Percentiles rank a stretch among this genome's conserved stretches.
Conservation (phyloP, 1,284 basidiomycete genomes). For the Coniferiporia weirii region DNA sequence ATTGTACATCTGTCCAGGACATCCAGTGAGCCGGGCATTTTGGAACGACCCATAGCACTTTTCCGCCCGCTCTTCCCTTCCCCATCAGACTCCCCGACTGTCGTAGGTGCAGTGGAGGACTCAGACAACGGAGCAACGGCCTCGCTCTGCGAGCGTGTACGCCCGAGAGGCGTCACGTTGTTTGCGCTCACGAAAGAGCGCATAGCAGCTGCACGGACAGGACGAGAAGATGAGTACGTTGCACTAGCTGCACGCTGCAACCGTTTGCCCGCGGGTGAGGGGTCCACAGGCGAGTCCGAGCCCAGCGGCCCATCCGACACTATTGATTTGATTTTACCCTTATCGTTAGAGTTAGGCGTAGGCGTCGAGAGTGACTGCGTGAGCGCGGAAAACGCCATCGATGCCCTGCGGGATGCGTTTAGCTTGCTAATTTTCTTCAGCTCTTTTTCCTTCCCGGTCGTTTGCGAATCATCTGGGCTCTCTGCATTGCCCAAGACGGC, state of each 20-base stretch:
- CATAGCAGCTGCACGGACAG: slow-evolving; percentile 8
- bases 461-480: background rate
- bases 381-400: slow-evolving; percentile 47
- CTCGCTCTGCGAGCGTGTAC: slow-evolving; percentile 3
- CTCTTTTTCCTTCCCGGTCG: background rate
- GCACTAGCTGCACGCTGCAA: background rate
- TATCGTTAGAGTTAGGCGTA: slow-evolving; percentile 32
- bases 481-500: background rate
- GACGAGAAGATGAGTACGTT: slow-evolving; percentile 6
- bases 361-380: slow-evolving; percentile 34
- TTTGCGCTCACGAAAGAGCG: slow-evolving; percentile 2
- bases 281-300: background rate
- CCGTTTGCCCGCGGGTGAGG: background rate
- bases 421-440: slow-evolving; percentile 22
- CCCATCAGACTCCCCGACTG: slow-evolving; percentile 4
- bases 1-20: slow-evolving; percentile 75
- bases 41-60: slow-evolving; percentile 20
- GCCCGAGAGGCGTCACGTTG: background rate
- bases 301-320: background rate
- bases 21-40: slow-evolving; percentile 27
- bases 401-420: slow-evolving; percentile 49
- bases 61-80: slow-evolving; percentile 8
- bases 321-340: background rate
- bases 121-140: background rate
- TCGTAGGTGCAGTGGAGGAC: background rate